Evolutionary conservation across 495 filamentous ascomycete genomes (phyloP).

Genomic region (Penicillium lagena): DNA sequence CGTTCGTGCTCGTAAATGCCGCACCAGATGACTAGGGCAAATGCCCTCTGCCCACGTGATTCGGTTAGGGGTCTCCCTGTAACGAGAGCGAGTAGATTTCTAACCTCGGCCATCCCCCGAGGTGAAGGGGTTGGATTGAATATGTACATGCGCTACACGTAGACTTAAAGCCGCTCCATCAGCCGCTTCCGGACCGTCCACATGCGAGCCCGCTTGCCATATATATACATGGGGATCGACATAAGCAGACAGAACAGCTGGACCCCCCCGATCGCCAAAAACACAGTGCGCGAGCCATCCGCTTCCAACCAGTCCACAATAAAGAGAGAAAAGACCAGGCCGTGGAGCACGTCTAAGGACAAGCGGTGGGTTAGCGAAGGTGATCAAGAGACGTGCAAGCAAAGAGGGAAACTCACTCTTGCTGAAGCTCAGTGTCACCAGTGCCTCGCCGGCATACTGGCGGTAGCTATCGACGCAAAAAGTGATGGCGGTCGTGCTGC

Average conservation of each 20-base stretch:
- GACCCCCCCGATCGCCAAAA: slow-evolving; percentile 77
- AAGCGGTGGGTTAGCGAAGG: slow-evolving; percentile 2
- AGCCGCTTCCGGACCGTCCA: slow-evolving; percentile 87
- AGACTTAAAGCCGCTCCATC: slow-evolving; percentile 74
- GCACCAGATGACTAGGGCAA: too few species aligned
- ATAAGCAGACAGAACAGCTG: slow-evolving; percentile 68
- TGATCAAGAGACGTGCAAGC: background rate
- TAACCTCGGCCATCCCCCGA: too few species aligned
- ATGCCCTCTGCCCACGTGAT: too few species aligned
- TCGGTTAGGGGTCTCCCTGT: too few species aligned
- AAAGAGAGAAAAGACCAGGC: slow-evolving; percentile 85
- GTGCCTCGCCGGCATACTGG: slow-evolving; percentile 88
- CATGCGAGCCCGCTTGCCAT: slow-evolving; percentile 90
- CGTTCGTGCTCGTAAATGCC: too few species aligned
- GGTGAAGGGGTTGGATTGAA: too few species aligned
- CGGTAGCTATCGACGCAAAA: slow-evolving; percentile 92
- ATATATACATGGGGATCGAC: slow-evolving; percentile 94
- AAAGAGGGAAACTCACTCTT: slow-evolving; percentile 54
- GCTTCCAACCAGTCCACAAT: slow-evolving; percentile 76
- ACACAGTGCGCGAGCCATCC: slow-evolving; percentile 73
- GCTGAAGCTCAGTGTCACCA: slow-evolving; percentile 91
- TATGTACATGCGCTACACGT: background rate
- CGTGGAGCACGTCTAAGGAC: slow-evolving; percentile 69
- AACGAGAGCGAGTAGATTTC: too few species aligned
- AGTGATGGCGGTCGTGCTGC: slow-evolving; percentile 90